Percentiles rank a stretch among this genome's conserved stretches.
Evolutionary conservation across 2,329 filamentous ascomycete genomes (phyloP).

Genomic region (Penicillium polonicum): DNA sequence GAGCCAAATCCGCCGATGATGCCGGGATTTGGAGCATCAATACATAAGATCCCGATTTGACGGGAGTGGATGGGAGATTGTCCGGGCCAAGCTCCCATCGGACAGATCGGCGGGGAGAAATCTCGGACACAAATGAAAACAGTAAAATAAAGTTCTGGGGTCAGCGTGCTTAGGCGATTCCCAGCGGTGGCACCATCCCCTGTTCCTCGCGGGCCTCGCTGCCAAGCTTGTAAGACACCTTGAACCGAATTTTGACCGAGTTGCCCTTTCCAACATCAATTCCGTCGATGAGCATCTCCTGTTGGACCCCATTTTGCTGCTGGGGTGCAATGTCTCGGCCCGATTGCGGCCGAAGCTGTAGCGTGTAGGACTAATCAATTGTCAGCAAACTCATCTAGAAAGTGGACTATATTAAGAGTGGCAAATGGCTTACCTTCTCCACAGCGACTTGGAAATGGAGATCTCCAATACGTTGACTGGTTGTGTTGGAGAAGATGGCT

Average conservation of each 20-base stretch:
- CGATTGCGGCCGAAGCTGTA: constrained; percentile 81
- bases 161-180: constrained; percentile 57
- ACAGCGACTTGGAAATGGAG: constrained; percentile 91
- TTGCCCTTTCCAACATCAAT: constrained; percentile 71
- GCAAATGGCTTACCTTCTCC: constrained; percentile 67
- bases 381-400: not conserved
- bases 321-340: constrained; percentile 70
- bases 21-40: not conserved
- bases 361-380: constrained; percentile 43
- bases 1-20: not conserved
- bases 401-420: not conserved
- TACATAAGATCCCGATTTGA: not conserved
- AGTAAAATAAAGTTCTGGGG: not conserved
- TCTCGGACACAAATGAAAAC: not conserved
- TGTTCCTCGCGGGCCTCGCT: constrained; percentile 67
- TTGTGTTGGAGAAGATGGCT: constrained; percentile 82
- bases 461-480: constrained; percentile 67
- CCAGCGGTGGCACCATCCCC: constrained; percentile 79
- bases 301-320: constrained; percentile 75
- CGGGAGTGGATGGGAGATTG: not conserved
- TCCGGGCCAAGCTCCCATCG: not conserved
- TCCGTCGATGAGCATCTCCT: constrained; percentile 75
- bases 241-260: constrained; percentile 86
- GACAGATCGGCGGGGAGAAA: not conserved
- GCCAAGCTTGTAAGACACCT: constrained; percentile 73